Evolutionary conservation across 2,329 filamentous ascomycete species (phyloP), one percentile per base, ranked within the genome.

Genomic region (Phyllosticta capitalensis): DNA sequence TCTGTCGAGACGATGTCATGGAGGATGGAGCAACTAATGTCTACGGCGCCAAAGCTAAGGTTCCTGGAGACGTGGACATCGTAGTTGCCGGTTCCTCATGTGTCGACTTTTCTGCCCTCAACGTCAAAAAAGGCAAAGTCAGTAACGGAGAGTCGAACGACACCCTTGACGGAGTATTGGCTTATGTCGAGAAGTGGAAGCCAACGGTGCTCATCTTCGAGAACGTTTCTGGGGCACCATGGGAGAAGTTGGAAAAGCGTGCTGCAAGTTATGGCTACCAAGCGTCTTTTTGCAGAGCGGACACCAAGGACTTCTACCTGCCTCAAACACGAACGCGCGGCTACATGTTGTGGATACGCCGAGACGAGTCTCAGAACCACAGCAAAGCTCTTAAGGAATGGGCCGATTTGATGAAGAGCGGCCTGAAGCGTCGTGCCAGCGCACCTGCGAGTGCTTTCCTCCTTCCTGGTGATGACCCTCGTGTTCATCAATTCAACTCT

Each of bases 81-180:
- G 73, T 92, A 1, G 75, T 92, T 52, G 86, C 86, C 6, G 89
- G 89, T 0, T 89, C 86, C 50, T 85, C 87, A 0, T 94, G 89
- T 64, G 86, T 89, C 1, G 88, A 92, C 65, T 89, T 87, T 63
- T 92, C 88, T 0, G 67, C 64, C 0, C 70, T 91, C 30, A 92
- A 91, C 68, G 81, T 75, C 55, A 69, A 76, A 4, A 74, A 74
- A 17, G 56, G 52, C 22, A 83, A 83, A 60, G 70, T 71, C 0
- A 75, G 81, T 7, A 73, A 78, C 14, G 86, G 86, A 2, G 83
- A 90, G 64, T 89, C 87, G 0, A 80, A 79, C 0, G 77, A 81
- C 38, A 90, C 88, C 0, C 88, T 88, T 68, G 74, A 77, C 48
- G 82, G 81, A 0, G 79, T 88, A n/a, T 66, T 85, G 5, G 67